phyloP scores from a whole-genome alignment of 2,329 filamentous ascomycete species.

The Coniosporium tulheliwenetii region DNA sequence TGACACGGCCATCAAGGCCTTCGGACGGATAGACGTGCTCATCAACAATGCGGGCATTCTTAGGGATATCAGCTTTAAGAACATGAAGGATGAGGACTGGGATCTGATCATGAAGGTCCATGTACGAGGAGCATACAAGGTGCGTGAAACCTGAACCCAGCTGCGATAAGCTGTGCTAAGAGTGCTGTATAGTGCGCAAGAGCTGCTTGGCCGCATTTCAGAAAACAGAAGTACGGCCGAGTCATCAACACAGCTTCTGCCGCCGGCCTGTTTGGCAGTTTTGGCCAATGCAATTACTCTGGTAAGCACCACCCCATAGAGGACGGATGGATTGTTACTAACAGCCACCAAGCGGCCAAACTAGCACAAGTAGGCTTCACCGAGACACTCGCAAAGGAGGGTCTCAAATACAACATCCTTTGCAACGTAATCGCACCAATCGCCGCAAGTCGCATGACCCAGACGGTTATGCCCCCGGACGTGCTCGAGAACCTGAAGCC shows the following conservation, averaged over 20 bases:
- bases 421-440: conserved; percentile 91
- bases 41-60: conserved; percentile 98
- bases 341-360: conserved; percentile 54
- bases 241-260: conserved; percentile 96
- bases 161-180: conserved; percentile 1
- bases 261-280: conserved; percentile 86
- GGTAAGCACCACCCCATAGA: conserved; percentile 24
- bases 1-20: conserved; percentile 65
- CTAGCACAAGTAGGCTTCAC: conserved; percentile 92
- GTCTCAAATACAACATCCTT: conserved; percentile 93
- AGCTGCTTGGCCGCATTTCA: conserved; percentile 93
- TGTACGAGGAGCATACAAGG: conserved; percentile 83
- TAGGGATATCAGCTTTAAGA: conserved; percentile 93
- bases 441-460: conserved; percentile 87
- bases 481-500: conserved; percentile 73
- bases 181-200: conserved; percentile 46
- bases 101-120: conserved; percentile 89
- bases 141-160: conserved; percentile 9
- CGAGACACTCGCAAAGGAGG: conserved; percentile 95
- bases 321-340: conserved; percentile 8
- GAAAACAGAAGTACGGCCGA: conserved; percentile 96
- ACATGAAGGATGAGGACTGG: conserved; percentile 96
- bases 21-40: conserved; percentile 80
- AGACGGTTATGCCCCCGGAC: conserved; percentile 91
- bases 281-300: conserved; percentile 93